Evolutionary conservation across 257 asterid species (phyloP), one percentile per base, ranked within the genome.

Genomic region (Mentha longifolia): DNA sequence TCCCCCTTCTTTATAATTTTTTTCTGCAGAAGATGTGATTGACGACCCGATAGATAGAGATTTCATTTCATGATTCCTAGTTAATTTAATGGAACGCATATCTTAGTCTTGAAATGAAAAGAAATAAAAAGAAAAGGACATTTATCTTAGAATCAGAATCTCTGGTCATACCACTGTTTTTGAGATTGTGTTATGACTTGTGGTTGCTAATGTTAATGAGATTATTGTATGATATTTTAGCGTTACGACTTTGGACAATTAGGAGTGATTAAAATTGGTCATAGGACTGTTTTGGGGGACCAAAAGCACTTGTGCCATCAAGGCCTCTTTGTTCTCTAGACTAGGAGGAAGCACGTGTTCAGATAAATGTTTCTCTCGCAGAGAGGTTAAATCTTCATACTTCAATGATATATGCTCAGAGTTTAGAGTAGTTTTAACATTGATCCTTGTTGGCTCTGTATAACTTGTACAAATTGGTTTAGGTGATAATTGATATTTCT

Each of bases 51-150:
- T 33, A 33, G 4, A 33, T 33, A 33, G 37, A 3, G 3, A 33
- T 42, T 67, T 65, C 41, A 7, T 6, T 60, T 75, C 68, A 47
- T 47, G 42, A 64, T 33, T 70, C 10, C 47, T 12, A 64, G 35
- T 65, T 46, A 25, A 60, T 52, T 25, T 65, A 39, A 59, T 28
- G 39, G 8, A 35, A 35, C 8, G 3, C 39, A 35, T 35, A 50
- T 68, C 28, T 3, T 33, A 20, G 46, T 61, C 46, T 19, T 11
- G 43, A 22, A 42, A 14, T 42, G 70, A 8, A 42, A 42, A 42
- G 12, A 50, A 37, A 56, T 6, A 28, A 28, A 28, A 28, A 28
- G 31, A 1, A 28, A 28, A 28, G 4, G 15, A 63, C 20, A 0
- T 61, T 20, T 41, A 72, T 17, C 33, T 11, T 31, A 14, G 41